Percentiles rank a stretch among this genome's conserved stretches.
These are phyloP conservation scores for Chloris gayana DNA, from an alignment of 176 grass and related monocot genomes.

Conservation along the genomic window DNA sequence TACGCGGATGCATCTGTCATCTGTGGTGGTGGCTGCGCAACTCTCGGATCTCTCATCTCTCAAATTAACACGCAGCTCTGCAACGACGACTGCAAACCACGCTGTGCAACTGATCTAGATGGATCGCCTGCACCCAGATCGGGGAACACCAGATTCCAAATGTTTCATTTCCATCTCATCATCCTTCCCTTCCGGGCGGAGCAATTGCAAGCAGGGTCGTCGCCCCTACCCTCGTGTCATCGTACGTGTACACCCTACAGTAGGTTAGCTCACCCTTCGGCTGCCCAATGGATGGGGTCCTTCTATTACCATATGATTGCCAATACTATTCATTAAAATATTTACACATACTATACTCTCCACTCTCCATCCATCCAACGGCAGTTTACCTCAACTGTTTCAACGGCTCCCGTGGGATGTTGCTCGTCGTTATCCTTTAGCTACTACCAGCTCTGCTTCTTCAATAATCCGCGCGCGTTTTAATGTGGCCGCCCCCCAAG, in stretches of 20 bases:
- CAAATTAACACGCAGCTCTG: no score
- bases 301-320: not conserved
- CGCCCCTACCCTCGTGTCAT: no score
- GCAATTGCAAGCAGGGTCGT: no score
- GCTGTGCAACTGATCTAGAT: no score
- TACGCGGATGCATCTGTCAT: not conserved
- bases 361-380: not conserved
- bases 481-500: no score
- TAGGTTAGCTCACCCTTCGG: not conserved
- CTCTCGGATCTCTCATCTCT: constrained; percentile 19
- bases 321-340: no score
- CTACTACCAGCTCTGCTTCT: not conserved
- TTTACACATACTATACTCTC: no score
- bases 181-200: no score
- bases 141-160: constrained; percentile 14
- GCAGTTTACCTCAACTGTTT: not conserved
- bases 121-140: not conserved
- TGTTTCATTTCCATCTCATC: constrained; percentile 4
- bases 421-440: not conserved
- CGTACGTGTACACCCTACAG: no score
- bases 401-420: not conserved
- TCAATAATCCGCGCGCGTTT: not conserved
- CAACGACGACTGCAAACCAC: no score
- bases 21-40: constrained; percentile 6
- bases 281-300: not conserved